These are phyloP conservation scores for Claviceps citrina DNA, from an alignment of 2,329 filamentous ascomycete genomes.

Conservation along the genomic window DNA sequence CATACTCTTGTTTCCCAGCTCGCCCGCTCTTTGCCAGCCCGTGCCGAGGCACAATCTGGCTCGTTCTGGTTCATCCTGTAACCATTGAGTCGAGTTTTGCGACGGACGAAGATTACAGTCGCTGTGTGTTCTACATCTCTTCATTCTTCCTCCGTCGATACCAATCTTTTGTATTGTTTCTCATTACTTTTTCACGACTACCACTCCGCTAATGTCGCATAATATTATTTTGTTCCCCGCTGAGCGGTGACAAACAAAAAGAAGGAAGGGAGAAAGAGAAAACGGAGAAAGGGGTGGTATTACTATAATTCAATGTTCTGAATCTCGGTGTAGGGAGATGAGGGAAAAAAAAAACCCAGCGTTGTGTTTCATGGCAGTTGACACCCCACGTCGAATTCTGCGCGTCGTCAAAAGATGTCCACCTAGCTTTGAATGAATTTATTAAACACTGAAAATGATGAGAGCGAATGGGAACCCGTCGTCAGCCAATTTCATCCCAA, in stretches of 20 bases:
- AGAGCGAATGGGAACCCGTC: background rate
- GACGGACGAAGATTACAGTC: slow-evolving; percentile 8
- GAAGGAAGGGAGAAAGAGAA: background rate
- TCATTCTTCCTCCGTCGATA: slow-evolving; percentile 9
- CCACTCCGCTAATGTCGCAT: too few species aligned
- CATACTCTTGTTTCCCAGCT: background rate
- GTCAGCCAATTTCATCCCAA: background rate
- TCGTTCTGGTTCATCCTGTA: background rate
- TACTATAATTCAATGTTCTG: background rate
- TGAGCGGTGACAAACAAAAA: background rate
- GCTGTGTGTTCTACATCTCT: slow-evolving; percentile 6
- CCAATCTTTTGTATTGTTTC: slow-evolving; percentile 7
- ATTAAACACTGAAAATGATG: background rate
- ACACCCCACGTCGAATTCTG: background rate
- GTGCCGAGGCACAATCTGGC: background rate
- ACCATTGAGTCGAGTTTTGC: slow-evolving; percentile 10
- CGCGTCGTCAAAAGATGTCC: background rate
- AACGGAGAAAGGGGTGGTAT: background rate
- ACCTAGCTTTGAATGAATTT: background rate
- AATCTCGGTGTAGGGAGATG: background rate
- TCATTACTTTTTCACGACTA: too few species aligned
- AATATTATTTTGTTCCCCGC: background rate
- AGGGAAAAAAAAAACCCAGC: too few species aligned
- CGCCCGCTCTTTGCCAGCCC: background rate
- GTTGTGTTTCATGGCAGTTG: slow-evolving; percentile 1